Conservation (phyloP, 2,329 filamentous ascomycete genomes). For the Furcasterigmium furcatum region DNA sequence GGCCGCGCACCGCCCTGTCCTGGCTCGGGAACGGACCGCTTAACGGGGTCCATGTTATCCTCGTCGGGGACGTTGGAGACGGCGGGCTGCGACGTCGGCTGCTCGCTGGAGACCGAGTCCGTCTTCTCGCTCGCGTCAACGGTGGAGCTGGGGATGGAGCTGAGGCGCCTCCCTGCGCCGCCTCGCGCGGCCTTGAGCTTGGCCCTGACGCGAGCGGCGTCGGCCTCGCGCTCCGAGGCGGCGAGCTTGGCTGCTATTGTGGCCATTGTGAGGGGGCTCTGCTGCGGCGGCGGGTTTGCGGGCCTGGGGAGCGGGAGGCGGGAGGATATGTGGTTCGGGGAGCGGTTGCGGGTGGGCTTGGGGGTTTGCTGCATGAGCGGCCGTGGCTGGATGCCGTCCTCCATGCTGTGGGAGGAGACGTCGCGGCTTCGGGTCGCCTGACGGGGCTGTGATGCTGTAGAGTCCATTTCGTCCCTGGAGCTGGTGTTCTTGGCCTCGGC, state of each 20-base stretch:
- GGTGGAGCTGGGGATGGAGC: conserved; percentile 14
- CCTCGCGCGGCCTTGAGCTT: conserved; percentile 54
- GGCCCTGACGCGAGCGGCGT: conserved; percentile 59
- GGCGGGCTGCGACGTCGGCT: background rate
- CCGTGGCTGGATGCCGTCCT: conserved; percentile 10
- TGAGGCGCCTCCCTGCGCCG: conserved; percentile 18
- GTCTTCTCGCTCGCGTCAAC: conserved; percentile 4
- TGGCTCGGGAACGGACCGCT: conserved; percentile 14
- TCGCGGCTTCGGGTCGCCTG: background rate
- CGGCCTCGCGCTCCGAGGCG: conserved; percentile 60
- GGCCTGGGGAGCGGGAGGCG: conserved; percentile 30
- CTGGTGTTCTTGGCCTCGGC: conserved; percentile 7
- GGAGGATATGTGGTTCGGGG: conserved; percentile 22
- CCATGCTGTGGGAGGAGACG: background rate
- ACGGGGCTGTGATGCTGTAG: background rate
- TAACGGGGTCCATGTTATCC: conserved; percentile 30
- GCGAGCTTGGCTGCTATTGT: conserved; percentile 62
- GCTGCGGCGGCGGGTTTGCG: conserved; percentile 38
- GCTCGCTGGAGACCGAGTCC: background rate
- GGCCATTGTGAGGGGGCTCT: conserved; percentile 58
- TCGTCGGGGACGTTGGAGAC: conserved; percentile 6
- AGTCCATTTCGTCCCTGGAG: background rate
- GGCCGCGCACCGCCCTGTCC: background rate
- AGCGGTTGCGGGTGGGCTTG: conserved; percentile 9
- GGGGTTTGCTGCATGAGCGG: conserved; percentile 7